These are phyloP conservation scores for Microcyclospora tardicrescens DNA, from an alignment of 2,329 filamentous ascomycete species.

Conservation along the genomic window DNA sequence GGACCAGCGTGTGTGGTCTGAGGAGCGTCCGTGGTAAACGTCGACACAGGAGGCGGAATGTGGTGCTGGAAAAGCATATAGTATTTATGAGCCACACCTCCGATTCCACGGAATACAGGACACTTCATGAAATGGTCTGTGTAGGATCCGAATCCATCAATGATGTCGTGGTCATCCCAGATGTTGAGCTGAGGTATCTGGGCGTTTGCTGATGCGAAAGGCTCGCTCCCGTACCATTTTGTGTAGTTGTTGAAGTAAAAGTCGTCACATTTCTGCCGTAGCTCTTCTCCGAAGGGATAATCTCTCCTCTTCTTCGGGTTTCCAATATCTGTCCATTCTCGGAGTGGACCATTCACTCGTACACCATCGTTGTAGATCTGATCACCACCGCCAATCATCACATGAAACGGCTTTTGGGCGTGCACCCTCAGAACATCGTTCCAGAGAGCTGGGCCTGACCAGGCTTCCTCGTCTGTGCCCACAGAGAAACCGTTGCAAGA, in stretches of 20 bases:
- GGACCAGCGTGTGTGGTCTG: conserved; percentile 41
- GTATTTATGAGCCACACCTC: conserved; percentile 42
- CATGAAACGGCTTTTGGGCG: conserved; percentile 46
- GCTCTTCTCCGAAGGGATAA: conserved; percentile 51
- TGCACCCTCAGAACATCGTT: conserved; percentile 52
- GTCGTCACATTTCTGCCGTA: conserved; percentile 46
- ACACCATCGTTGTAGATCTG: conserved; percentile 72
- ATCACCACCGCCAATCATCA: conserved; percentile 81
- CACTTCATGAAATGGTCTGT: conserved; percentile 56
- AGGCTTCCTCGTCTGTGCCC: conserved; percentile 49
- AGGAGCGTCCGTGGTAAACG: conserved; percentile 65
- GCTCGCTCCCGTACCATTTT: conserved; percentile 56
- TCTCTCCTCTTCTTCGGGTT: conserved; percentile 48
- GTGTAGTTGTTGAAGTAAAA: conserved; percentile 52
- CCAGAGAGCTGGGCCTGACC: conserved; percentile 48
- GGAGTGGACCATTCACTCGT: conserved; percentile 68
- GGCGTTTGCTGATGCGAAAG: conserved; percentile 46
- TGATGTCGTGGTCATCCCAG: conserved; percentile 55
- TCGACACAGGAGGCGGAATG: conserved; percentile 68
- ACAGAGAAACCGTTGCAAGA: conserved; percentile 58
- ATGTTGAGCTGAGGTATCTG: conserved; percentile 53
- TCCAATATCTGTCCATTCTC: conserved; percentile 47
- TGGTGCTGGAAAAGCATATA: conserved; percentile 62
- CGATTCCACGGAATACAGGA: conserved; percentile 52
- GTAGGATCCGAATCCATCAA: conserved; percentile 53